Percentiles rank a stretch among this genome's conserved stretches.
phyloP scores from a whole-genome alignment of 352 stramenopile species.

The Globisporangium orthogonon region DNA sequence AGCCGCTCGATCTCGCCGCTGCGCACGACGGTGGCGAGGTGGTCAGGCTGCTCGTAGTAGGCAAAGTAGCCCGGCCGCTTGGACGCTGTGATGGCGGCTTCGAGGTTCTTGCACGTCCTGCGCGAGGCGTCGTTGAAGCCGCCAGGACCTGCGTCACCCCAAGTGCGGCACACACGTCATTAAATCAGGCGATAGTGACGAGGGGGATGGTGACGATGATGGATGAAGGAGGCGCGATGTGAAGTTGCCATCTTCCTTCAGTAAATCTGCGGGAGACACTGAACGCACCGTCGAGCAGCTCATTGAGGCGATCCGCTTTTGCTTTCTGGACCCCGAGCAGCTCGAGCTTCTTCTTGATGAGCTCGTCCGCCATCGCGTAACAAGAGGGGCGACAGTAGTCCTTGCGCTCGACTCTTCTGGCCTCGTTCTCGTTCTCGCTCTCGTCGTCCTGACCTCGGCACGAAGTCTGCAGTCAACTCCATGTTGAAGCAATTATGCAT shows the following conservation, averaged over 20 bases:
- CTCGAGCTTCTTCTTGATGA: constrained; percentile 77
- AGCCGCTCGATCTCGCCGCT: constrained; percentile 55
- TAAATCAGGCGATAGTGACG: background rate
- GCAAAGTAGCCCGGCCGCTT: constrained; percentile 67
- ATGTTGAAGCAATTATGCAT: background rate
- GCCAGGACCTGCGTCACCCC: constrained; percentile 22
- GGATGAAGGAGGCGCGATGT: background rate
- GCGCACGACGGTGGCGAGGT: constrained; percentile 41
- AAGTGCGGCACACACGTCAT: background rate
- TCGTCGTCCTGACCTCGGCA: too few species aligned
- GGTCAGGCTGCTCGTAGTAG: constrained; percentile 64
- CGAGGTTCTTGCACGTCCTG: constrained; percentile 78
- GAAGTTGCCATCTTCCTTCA: background rate
- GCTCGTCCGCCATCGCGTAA: constrained; percentile 33
- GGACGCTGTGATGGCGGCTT: constrained; percentile 66
- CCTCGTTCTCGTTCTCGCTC: background rate
- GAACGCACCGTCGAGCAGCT: constrained; percentile 40
- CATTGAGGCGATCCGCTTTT: constrained; percentile 54
- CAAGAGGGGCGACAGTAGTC: background rate
- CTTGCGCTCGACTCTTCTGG: too few species aligned
- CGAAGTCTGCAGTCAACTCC: too few species aligned
- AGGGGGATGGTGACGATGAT: background rate
- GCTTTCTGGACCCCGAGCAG: constrained; percentile 60
- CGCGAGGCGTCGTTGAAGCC: constrained; percentile 71
- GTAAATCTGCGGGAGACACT: background rate